Base-by-base conservation (phyloP, 164 flowering plant genomes). In the Nymphaea thermarum region DNA sequence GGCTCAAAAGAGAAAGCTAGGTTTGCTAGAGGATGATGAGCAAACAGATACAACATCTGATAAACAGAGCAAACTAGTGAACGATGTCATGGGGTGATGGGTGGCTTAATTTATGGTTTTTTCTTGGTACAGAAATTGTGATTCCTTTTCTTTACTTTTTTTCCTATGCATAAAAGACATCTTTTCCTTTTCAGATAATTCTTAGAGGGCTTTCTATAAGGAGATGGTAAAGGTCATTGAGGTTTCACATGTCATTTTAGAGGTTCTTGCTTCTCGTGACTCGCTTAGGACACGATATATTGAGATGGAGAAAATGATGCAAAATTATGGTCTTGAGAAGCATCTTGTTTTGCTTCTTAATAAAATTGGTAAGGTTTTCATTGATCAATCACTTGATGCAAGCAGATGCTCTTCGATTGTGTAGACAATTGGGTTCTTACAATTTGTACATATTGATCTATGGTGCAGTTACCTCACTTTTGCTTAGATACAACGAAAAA, bases 241-340 rank as follows among this genome's bases (percentile, higher is more conserved):
- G 75, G 86, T 77, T 51, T 95, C 99, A 18, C 98, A 95, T 85
- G 98, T 95, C 65, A 88, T 95, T 77, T 73, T 90, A 78, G 98
- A 92, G 73, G 96, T 95, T 68, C 89, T 94, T 71, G 99, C 91
- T 90, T 96, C 98, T 60, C 85, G 99, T 6, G 99, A 94, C 77
- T 96, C 99, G 43, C 85, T 94, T 47, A 98, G 99, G 42, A 86
- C 96, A 3, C 91, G 98, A 6, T 94, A 98, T 79, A 70, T 79
- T 66, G 98, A 92, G 71, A 85, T 92, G 91, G 99, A 95, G 75
- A 92, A 82, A 82, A 83, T 92, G 97, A 96, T 90, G 73, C 55
- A 80, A 75, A 86, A 79, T 68, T 60, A 86, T 0, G 96, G 94
- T 55, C 86, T 90, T 65, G 81, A 89, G n/a, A 95, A 95, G 84